These are phyloP conservation scores for Colletotrichum sp. DNA, from an alignment of 2,329 filamentous ascomycete species.

Conservation along the genomic window DNA sequence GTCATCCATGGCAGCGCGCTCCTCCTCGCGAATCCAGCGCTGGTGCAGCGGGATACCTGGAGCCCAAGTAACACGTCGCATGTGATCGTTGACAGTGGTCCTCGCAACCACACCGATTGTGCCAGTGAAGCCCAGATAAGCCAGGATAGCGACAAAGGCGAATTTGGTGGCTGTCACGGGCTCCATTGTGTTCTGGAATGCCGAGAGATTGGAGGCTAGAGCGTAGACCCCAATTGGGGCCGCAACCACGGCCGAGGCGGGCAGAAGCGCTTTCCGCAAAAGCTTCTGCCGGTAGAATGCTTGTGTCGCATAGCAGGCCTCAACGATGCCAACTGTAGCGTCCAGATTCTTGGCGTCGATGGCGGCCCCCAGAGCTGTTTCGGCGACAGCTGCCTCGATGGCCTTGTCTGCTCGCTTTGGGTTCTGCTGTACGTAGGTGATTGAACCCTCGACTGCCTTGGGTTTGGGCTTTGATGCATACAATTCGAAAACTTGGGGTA, in stretches of 20 bases:
- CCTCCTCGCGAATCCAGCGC: slow-evolving; percentile 88
- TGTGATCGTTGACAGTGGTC: slow-evolving; percentile 91
- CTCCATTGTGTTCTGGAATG: slow-evolving; percentile 79
- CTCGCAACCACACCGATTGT: slow-evolving; percentile 85
- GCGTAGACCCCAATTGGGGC: slow-evolving; percentile 74
- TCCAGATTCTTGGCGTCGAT: slow-evolving; percentile 80
- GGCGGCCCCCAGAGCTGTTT: slow-evolving; percentile 78
- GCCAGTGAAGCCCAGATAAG: slow-evolving; percentile 82
- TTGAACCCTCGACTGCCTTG: slow-evolving; percentile 59
- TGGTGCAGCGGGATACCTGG: slow-evolving; percentile 80
- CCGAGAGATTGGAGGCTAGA: slow-evolving; percentile 70
- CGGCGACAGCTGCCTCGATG: slow-evolving; percentile 73
- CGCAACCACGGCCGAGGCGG: slow-evolving; percentile 58
- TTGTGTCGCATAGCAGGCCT: slow-evolving; percentile 69
- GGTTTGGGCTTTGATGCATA: slow-evolving; percentile 86
- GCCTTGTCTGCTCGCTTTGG: slow-evolving; percentile 74
- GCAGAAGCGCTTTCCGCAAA: slow-evolving; percentile 66
- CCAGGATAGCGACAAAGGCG: slow-evolving; percentile 79
- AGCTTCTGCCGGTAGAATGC: slow-evolving; percentile 74
- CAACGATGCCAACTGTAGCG: slow-evolving; percentile 77
- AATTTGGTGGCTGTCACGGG: slow-evolving; percentile 75
- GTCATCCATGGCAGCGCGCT: slow-evolving; percentile 84
- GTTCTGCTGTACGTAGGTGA: slow-evolving; percentile 67
- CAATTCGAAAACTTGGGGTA: slow-evolving; percentile 80
- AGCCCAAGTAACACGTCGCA: slow-evolving; percentile 91